Conservation (phyloP, 2,329 filamentous ascomycete species). For the Aspergillus brasiliensis region DNA sequence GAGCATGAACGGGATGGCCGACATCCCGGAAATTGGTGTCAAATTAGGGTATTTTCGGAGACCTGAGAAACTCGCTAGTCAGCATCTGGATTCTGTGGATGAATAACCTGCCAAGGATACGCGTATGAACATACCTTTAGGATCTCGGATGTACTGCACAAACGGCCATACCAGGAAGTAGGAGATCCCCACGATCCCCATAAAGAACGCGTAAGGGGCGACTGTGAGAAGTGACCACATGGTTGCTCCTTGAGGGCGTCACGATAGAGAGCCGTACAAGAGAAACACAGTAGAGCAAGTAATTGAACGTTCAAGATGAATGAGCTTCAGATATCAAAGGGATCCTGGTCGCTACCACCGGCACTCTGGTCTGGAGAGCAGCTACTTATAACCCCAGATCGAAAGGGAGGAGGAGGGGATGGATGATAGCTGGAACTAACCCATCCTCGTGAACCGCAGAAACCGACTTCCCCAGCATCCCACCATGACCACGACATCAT, state of each 20-base stretch:
- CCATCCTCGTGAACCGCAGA: background rate
- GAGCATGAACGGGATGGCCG: conserved; percentile 51
- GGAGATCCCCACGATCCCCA: conserved; percentile 24
- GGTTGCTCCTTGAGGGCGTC: background rate
- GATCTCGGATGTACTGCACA: conserved; percentile 30
- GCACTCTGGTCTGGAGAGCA: background rate
- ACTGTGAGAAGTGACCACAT: conserved; percentile 25
- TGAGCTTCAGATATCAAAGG: background rate
- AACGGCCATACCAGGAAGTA: conserved; percentile 31
- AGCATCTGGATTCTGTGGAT: background rate
- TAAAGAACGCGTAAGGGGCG: conserved; percentile 27
- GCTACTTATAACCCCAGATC: conserved; percentile 2
- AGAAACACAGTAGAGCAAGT: background rate
- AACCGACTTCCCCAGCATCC: background rate
- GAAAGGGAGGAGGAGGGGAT: background rate
- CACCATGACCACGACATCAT: conserved; percentile 1
- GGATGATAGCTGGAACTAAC: background rate
- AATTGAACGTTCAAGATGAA: background rate
- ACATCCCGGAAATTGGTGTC: conserved; percentile 47
- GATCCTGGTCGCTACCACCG: background rate
- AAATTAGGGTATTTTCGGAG: conserved; percentile 53
- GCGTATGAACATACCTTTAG: conserved; percentile 25
- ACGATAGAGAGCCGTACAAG: background rate
- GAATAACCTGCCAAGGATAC: background rate
- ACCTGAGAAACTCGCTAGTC: conserved; percentile 27